These are phyloP conservation scores for Myxozyma melibiosi DNA, from an alignment of 805 yeast genomes.

Conservation along the genomic window DNA sequence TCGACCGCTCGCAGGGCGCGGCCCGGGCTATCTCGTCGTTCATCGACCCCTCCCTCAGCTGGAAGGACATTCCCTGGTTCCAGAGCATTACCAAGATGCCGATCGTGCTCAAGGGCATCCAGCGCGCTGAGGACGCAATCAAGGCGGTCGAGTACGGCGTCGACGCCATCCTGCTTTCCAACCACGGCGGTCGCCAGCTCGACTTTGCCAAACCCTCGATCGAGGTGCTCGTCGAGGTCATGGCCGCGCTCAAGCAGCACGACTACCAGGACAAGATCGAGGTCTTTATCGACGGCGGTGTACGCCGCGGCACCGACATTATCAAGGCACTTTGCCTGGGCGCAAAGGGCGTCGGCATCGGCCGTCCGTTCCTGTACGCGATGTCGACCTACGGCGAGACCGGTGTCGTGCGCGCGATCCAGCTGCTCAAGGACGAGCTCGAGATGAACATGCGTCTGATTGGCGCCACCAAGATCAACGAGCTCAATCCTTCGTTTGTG, in stretches of 20 bases:
- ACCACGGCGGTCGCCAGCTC: conserved; percentile 88
- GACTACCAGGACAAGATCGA: conserved; percentile 53
- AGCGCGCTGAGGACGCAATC: conserved; percentile 75
- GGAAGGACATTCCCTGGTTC: conserved; percentile 67
- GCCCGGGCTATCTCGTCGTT: conserved; percentile 84
- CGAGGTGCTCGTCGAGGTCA: conserved; percentile 67
- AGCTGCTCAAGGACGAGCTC: conserved; percentile 68
- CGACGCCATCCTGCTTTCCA: conserved; percentile 79
- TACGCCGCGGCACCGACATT: conserved; percentile 76
- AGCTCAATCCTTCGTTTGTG: conserved; percentile 62
- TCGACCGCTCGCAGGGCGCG: conserved; percentile 79
- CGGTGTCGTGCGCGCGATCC: conserved; percentile 68
- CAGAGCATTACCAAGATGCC: conserved; percentile 62
- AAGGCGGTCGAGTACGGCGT: conserved; percentile 71
- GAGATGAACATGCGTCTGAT: conserved; percentile 77
- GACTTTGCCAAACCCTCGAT: conserved; percentile 81
- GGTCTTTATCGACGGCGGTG: conserved; percentile 74
- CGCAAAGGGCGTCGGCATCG: conserved; percentile 74
- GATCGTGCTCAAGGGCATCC: conserved; percentile 79
- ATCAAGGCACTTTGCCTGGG: conserved; percentile 76
- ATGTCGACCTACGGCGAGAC: conserved; percentile 78
- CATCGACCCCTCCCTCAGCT: conserved; percentile 67
- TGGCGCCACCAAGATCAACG: conserved; percentile 65
- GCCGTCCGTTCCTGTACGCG: conserved; percentile 75
- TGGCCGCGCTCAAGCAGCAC: conserved; percentile 47